Conservation (phyloP, 2,329 filamentous ascomycete genomes). For the Arthrobotrys megalospora region DNA sequence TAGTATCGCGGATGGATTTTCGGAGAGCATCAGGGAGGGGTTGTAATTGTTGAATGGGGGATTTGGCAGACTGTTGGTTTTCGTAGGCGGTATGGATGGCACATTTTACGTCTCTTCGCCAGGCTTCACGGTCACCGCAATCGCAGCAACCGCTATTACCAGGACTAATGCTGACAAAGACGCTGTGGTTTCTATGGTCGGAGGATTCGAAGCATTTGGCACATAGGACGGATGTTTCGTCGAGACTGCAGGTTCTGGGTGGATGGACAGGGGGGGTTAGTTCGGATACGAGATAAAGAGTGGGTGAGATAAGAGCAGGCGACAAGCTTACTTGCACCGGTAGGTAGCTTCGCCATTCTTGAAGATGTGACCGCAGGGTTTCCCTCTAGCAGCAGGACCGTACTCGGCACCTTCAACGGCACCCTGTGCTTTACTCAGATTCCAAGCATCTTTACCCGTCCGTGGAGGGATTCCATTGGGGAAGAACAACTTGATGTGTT, state of each 20-base stretch:
- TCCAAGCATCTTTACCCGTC: constrained; percentile 74
- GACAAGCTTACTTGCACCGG: constrained; percentile 76
- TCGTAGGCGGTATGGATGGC: constrained; percentile 86
- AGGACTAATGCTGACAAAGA: constrained; percentile 87
- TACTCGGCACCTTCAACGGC: constrained; percentile 96
- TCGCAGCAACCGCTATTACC: constrained; percentile 98
- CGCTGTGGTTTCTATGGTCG: constrained; percentile 92
- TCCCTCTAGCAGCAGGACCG: constrained; percentile 89
- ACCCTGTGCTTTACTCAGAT: constrained; percentile 87
- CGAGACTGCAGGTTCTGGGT: constrained; percentile 82
- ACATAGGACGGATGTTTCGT: constrained; percentile 96
- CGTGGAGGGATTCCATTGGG: constrained; percentile 78
- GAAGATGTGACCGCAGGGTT: constrained; percentile 97
- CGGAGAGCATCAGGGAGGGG: constrained; percentile 81
- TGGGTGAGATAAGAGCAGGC: background rate
- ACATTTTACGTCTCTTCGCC: constrained; percentile 88
- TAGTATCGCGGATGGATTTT: constrained; percentile 84
- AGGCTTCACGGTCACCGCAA: constrained; percentile 95
- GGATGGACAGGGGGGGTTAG: background rate
- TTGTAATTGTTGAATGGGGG: constrained; percentile 66
- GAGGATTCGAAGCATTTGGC: constrained; percentile 95
- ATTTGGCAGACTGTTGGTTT: constrained; percentile 70
- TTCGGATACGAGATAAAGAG: too few relatives aligned
- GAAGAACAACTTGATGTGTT: constrained; percentile 85
- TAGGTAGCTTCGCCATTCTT: constrained; percentile 94